Evolutionary conservation across 2,329 filamentous ascomycete species (phyloP), one percentile per base, ranked within the genome.

Genomic region (Penicillium sp.): DNA sequence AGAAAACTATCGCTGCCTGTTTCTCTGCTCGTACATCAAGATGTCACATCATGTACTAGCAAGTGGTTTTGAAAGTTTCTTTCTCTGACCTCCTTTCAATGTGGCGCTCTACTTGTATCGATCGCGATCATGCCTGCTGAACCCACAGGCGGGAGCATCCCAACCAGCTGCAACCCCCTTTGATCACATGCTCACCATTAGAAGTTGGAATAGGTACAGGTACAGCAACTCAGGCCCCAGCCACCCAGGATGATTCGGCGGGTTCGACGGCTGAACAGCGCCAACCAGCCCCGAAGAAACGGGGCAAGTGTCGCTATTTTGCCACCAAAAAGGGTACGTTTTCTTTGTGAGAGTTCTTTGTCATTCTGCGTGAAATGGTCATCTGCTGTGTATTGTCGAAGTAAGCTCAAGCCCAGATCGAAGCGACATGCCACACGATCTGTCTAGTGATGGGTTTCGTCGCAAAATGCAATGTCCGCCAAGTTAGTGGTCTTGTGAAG

Each of bases 121-220:
- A 18, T 18, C 18, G 18, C 18, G 18, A 18, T 18, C 18, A 18
- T 18, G 18, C 3, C 18, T 18, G 18, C 18, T 18, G 18, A 18
- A 18, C 18, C 18, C 18, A 18, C 18, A 18, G 6, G 13, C 26
- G 35, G 43, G 11, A 34, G 26, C 53, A 48, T 48, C 52, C 50
- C 41, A 36, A 49, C 57, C 56, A 56, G 50, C 57, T 57, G 58
- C 50, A 61, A 18, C 55, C 48, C 50, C 57, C 57, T 59, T 49
- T 52, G 60, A 58, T 67, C 64, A 67, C 63, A 66, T 63, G 64
- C 62, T 64, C 59, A 64, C 50, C 32, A 38, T 13, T 33, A 53
- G 55, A 59, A 58, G 50, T 53, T 47, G 7, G 8, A 32, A 32
- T 18, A 18, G 54, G 56, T 48, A 55, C 53, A 61, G 58, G 48